Conservation (phyloP, 1,284 basidiomycete genomes). For the Mrakiaceae sp. region DNA sequence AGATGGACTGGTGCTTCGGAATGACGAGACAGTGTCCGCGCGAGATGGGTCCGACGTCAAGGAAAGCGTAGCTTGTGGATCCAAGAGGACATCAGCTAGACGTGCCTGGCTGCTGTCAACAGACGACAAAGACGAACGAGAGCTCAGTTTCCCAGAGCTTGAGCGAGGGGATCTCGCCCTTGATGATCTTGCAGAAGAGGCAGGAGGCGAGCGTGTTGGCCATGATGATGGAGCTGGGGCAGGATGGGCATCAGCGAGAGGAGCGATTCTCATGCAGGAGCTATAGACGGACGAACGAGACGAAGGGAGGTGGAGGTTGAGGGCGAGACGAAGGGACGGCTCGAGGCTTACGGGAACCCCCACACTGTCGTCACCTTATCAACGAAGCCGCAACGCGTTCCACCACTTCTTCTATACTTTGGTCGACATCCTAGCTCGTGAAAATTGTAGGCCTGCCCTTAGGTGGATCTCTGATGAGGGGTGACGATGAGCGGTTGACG, state of each 20-base stretch:
- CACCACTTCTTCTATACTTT: too few relatives aligned
- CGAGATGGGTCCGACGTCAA: conserved; percentile 80
- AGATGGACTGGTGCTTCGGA: conserved; percentile 49
- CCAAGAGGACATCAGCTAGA: not conserved
- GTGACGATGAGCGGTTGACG: too few relatives aligned
- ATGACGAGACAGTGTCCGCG: conserved; percentile 59
- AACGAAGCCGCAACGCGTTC: too few relatives aligned
- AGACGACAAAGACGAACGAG: conserved; percentile 41
- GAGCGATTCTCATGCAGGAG: not conserved
- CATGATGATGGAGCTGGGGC: too few relatives aligned
- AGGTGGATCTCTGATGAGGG: too few relatives aligned
- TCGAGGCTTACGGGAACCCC: not conserved
- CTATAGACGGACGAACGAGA: not conserved
- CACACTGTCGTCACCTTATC: not conserved
- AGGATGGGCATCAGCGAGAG: not conserved
- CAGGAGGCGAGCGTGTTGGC: conserved; percentile 34
- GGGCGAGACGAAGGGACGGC: too few relatives aligned
- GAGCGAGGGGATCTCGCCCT: conserved; percentile 55
- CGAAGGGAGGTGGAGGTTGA: too few relatives aligned
- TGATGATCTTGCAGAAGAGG: conserved; percentile 85
- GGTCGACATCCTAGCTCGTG: too few relatives aligned
- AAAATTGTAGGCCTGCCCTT: too few relatives aligned
- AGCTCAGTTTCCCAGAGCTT: conserved; percentile 70
- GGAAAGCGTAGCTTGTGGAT: conserved; percentile 53
- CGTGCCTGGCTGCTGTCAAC: not conserved